These are phyloP conservation scores for Casuarina glauca DNA, from an alignment of 306 rosid species.

Conservation along the genomic window DNA sequence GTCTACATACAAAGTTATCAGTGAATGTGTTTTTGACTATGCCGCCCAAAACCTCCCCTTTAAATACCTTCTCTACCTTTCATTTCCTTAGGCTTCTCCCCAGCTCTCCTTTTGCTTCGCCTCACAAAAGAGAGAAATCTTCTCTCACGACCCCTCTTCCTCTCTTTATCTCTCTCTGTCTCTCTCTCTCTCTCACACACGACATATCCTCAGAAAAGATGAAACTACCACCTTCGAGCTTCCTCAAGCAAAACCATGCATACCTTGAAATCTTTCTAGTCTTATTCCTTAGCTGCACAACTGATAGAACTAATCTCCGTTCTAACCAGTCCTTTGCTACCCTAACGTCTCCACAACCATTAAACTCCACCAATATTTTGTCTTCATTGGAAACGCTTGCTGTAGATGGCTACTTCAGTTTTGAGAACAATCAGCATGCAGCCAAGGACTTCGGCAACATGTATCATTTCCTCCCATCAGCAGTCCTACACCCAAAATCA, in stretches of 20 bases:
- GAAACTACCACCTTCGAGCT: slow-evolving; percentile 46
- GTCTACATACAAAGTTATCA: slow-evolving; percentile 37
- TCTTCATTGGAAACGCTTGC: slow-evolving; percentile 50
- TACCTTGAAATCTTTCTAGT: slow-evolving; percentile 42
- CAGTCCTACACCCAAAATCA: slow-evolving; percentile 72
- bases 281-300: slow-evolving; percentile 48
- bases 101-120: slow-evolving; percentile 42
- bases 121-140: slow-evolving; percentile 27
- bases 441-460: slow-evolving; percentile 86
- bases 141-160: slow-evolving; percentile 18
- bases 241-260: slow-evolving; percentile 39
- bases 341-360: slow-evolving; percentile 34
- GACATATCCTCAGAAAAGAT: slow-evolving; percentile 31
- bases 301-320: slow-evolving; percentile 49
- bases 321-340: slow-evolving; percentile 39
- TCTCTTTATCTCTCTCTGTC: slow-evolving; percentile 21
- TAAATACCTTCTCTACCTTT: slow-evolving; percentile 45
- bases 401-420: slow-evolving; percentile 71
- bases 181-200: slow-evolving; percentile 12
- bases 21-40: slow-evolving; percentile 26
- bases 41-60: slow-evolving; percentile 49
- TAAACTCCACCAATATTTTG: slow-evolving; percentile 23
- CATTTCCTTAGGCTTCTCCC: slow-evolving; percentile 29
- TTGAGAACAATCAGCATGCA: slow-evolving; percentile 50
- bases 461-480: slow-evolving; percentile 65